Evolutionary conservation across 164 flowering plant genomes (phyloP).

Genomic region (Aristolochia californica): DNA sequence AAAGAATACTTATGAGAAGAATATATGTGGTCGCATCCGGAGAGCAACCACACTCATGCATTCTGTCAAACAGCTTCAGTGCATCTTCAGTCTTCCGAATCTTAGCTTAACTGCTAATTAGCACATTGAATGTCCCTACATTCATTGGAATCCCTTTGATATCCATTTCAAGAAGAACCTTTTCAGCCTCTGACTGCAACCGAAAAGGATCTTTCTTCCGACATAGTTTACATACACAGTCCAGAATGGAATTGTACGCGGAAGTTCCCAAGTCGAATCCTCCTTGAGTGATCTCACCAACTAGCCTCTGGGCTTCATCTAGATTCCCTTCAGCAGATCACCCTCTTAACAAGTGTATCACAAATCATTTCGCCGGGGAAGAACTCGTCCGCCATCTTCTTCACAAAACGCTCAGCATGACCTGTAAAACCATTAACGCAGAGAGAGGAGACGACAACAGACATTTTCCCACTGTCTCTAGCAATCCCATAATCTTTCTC

Average conservation of each 20-base stretch:
- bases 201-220: constrained; percentile 70
- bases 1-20: constrained; percentile 57
- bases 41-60: constrained; percentile 87
- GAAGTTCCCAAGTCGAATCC: constrained; percentile 67
- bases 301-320: constrained; percentile 69
- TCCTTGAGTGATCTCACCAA: constrained; percentile 78
- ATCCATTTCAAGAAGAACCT: constrained; percentile 76
- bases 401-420: constrained; percentile 84
- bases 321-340: constrained; percentile 90
- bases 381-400: constrained; percentile 54
- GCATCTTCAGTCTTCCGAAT: constrained; percentile 75
- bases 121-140: constrained; percentile 75
- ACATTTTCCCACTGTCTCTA: constrained; percentile 37
- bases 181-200: constrained; percentile 54
- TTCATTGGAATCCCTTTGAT: constrained; percentile 67
- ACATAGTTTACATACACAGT: constrained; percentile 85
- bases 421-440: constrained; percentile 63
- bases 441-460: constrained; percentile 44
- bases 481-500: constrained; percentile 63
- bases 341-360: constrained; percentile 63
- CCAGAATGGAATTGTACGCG: constrained; percentile 74
- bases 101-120: constrained; percentile 69
- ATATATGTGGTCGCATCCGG: constrained; percentile 59
- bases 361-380: constrained; percentile 73
- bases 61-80: constrained; percentile 49